Percentiles rank a stretch among this genome's conserved stretches.
Evolutionary conservation across 2,329 filamentous ascomycete genomes (phyloP).

Genomic region (Fusarium hainanense): DNA sequence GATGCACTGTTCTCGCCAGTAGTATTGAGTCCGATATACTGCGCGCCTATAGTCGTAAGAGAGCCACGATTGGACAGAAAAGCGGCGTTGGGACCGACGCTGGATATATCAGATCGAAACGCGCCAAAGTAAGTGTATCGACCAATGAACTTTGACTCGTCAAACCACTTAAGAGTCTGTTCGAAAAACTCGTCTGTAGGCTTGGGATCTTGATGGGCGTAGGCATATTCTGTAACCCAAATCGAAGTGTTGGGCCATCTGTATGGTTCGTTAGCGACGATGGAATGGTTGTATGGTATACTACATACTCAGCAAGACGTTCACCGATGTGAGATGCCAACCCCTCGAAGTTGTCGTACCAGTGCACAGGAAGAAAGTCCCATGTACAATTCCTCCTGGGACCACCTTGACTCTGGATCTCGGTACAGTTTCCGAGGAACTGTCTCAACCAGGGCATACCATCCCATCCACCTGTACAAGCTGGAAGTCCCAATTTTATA

Average conservation of each 20-base stretch:
- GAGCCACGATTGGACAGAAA: constrained; percentile 76
- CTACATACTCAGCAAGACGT: constrained; percentile 50
- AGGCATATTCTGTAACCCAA: constrained; percentile 84
- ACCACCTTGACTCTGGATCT: constrained; percentile 60
- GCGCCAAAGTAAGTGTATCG: constrained; percentile 82
- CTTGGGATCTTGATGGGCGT: constrained; percentile 64
- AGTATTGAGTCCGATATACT: constrained; percentile 73
- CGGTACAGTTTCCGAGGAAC: constrained; percentile 73
- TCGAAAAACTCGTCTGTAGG: constrained; percentile 76
- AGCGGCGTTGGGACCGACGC: constrained; percentile 77
- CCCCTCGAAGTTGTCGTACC: constrained; percentile 77
- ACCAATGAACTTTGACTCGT: constrained; percentile 65
- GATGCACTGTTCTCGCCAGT: constrained; percentile 53
- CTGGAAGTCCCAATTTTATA: constrained; percentile 76
- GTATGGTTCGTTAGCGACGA: background rate
- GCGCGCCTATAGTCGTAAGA: constrained; percentile 79
- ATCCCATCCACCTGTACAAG: constrained; percentile 69
- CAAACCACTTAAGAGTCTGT: constrained; percentile 72
- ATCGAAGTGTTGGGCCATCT: constrained; percentile 71
- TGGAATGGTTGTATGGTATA: background rate
- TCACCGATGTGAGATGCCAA: constrained; percentile 74
- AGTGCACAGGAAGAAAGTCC: constrained; percentile 73
- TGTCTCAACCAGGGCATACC: constrained; percentile 75
- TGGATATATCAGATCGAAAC: constrained; percentile 76
- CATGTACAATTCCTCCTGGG: constrained; percentile 66